A percentile compares a stretch with the other conserved stretches of the same genome.
phyloP scores from a whole-genome alignment of 31 red algal species.

The Endocladia muricata region DNA sequence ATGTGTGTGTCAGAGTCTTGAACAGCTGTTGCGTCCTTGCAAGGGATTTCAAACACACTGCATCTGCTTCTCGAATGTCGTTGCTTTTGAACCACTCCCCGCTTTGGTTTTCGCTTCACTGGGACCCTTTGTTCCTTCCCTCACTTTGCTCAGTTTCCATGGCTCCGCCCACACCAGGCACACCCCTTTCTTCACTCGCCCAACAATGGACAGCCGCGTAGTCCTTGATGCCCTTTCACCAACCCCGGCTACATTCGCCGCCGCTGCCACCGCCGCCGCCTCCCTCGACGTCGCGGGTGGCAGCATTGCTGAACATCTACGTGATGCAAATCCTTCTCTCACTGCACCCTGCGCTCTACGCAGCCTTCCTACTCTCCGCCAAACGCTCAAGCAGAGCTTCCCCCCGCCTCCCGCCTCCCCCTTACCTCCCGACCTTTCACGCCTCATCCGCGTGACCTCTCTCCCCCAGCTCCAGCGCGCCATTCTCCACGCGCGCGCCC shows the following conservation, averaged over 20 bases:
- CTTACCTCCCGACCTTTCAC: background rate
- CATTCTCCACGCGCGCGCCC: background rate
- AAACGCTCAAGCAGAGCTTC: background rate
- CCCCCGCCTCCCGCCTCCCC: background rate
- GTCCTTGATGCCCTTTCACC: conserved; percentile 20
- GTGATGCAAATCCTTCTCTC: background rate
- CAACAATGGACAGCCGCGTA: background rate
- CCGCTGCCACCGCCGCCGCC: background rate
- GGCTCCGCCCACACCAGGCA: no score
- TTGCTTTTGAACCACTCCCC: no score
- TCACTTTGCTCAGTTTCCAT: no score
- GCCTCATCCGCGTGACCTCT: background rate
- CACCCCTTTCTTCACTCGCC: no score
- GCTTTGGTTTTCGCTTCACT: no score
- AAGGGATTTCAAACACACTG: no score
- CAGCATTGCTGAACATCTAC: background rate
- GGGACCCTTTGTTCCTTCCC: no score
- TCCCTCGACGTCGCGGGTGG: no score
- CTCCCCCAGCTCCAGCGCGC: conserved; percentile 16
- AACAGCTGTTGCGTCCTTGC: no score
- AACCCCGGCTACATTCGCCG: background rate
- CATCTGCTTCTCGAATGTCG: no score
- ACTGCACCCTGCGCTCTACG: background rate
- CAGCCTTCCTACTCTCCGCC: background rate
- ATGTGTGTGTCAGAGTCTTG: no score